These are phyloP conservation scores for Rosa multiflora DNA, from an alignment of 306 rosid genomes.

Conservation along the genomic window DNA sequence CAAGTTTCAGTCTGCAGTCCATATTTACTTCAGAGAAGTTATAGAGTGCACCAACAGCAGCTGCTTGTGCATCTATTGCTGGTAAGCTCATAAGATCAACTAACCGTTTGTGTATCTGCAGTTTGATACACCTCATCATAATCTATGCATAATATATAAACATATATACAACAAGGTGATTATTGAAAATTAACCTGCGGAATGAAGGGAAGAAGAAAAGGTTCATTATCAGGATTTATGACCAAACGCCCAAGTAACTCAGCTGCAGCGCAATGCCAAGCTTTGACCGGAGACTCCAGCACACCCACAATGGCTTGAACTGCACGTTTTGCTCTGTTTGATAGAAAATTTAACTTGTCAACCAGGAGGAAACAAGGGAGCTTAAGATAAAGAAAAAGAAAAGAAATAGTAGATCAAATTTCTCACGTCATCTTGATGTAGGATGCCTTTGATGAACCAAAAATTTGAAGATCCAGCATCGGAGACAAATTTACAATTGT, in stretches of 20 bases:
- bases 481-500: constrained; percentile 98
- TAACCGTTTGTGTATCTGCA: constrained; percentile 88
- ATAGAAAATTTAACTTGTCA: constrained; percentile 22
- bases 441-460: constrained; percentile 89
- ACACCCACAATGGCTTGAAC: constrained; percentile 92
- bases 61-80: constrained; percentile 89
- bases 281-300: constrained; percentile 78
- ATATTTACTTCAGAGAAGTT: constrained; percentile 96
- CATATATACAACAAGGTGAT: not conserved
- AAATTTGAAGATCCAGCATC: constrained; percentile 80
- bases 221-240: constrained; percentile 94
- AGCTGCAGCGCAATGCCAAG: constrained; percentile 96
- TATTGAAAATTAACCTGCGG: constrained; percentile 57
- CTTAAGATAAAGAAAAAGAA: not conserved
- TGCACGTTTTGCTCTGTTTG: constrained; percentile 80
- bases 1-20: constrained; percentile 96
- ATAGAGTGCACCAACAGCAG: constrained; percentile 94
- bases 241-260: constrained; percentile 94
- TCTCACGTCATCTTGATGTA: constrained; percentile 93
- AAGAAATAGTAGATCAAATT: constrained; percentile 11
- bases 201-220: constrained; percentile 80
- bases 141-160: not conserved
- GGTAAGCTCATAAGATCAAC: constrained; percentile 89
- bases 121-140: constrained; percentile 18
- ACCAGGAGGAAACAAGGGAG: constrained; percentile 21